Base-by-base conservation (phyloP, 2,329 filamentous ascomycete genomes). In the Fusarium albidum region DNA sequence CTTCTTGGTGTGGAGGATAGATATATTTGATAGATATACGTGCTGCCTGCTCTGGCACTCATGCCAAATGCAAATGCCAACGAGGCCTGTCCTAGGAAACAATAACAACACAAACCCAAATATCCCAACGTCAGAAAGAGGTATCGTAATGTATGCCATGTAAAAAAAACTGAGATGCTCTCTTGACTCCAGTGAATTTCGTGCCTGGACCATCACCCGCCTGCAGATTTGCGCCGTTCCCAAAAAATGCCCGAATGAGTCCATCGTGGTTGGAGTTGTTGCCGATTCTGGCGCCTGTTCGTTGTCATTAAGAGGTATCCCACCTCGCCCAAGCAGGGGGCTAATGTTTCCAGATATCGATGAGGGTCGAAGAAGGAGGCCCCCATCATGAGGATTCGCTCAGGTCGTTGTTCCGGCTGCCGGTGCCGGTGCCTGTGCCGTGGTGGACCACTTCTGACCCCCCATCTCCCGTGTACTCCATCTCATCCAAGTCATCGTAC, bases 401-500 rank as follows among this genome's bases (percentile, higher is more conserved):
- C 38, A 43, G 44, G 43, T 63, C 51, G 28, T 67, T 66, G 52
- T 55, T 58, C 40, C 65, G 63, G 47, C 65, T 68, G 49, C 65
- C 65, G 15, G 65, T 65, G 45, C 65, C 65, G 42, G 65, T 68
- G 32, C 65, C 62, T 27, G 65, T 68, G 26, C 65, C 65, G 40
- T 63, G 65, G 25, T 68, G 65, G 31, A 68, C 65, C 33, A 64
- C 61, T 35, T 68, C 65, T 21, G 65, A 68, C 14, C 50, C 57
- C 33, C 64, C 65, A n/a, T 68, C 65, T 35, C 61, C 65, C 12
- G 63, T 66, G 35, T 56, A 65, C 38, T 68, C 65, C 50, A 67
- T 62, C 28, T 63, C 60, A 21, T 63, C 61, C 18, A 59, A 61
- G 18, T 64, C 61, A 25, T 63, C 60, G 47, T 67, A 66, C 47